Percentiles rank a stretch among this genome's conserved stretches.
These are phyloP conservation scores for Saturnispora ahearnii DNA, from an alignment of 805 yeast genomes.

Conservation along the genomic window DNA sequence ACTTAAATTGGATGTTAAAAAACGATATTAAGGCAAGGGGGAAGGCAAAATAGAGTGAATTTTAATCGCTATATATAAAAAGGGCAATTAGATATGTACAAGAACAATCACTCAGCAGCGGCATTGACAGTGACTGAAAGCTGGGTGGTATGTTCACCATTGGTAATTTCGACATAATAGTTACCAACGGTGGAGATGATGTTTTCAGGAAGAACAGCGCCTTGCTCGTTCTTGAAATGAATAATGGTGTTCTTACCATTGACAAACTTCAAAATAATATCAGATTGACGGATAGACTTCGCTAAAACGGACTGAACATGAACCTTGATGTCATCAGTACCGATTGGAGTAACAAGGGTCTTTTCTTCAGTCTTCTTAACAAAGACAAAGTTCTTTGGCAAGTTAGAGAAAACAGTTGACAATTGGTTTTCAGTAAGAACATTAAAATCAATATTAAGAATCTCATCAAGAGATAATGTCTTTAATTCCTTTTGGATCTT, in stretches of 20 bases:
- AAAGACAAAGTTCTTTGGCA: slow-evolving; percentile 24
- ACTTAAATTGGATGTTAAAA: background rate
- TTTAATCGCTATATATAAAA: background rate
- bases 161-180: slow-evolving; percentile 17
- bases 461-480: slow-evolving; percentile 22
- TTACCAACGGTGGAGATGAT: slow-evolving; percentile 17
- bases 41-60: background rate
- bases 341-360: slow-evolving; percentile 13
- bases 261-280: slow-evolving; percentile 18
- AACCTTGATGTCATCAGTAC: background rate
- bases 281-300: slow-evolving; percentile 11
- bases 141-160: slow-evolving; percentile 15
- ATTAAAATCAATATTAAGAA: slow-evolving; percentile 20
- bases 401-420: slow-evolving; percentile 17
- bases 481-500: slow-evolving; percentile 2
- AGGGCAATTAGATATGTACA: background rate
- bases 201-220: slow-evolving; percentile 9
- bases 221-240: slow-evolving; percentile 13
- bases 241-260: slow-evolving; percentile 14
- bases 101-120: slow-evolving; percentile 1
- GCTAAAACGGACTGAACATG: slow-evolving; percentile 10
- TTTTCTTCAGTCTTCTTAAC: slow-evolving; percentile 18
- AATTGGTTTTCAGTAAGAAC: slow-evolving; percentile 15
- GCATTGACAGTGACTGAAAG: slow-evolving; percentile 19
- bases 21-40: background rate